Percentiles rank a stretch among this genome's conserved stretches.
Evolutionary conservation across 179 eudicot genomes (phyloP).

Genomic region (Sideroxylon spinosum): DNA sequence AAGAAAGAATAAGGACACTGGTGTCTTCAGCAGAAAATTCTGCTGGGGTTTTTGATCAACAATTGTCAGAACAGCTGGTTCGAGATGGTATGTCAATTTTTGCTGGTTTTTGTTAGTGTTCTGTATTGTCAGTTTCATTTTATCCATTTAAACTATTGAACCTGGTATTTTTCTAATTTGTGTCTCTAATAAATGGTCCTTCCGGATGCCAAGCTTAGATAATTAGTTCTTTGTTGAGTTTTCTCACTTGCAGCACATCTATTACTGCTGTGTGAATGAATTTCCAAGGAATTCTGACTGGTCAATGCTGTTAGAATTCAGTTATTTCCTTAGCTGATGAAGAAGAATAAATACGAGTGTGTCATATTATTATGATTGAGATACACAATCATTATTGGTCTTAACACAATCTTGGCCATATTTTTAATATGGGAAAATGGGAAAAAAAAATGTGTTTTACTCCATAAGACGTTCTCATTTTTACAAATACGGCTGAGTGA

Average conservation of each 20-base stretch:
- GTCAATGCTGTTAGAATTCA: constrained; percentile 2
- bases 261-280: not conserved
- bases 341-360: no score
- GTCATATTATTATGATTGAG: no score
- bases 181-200: not conserved
- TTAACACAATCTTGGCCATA: no score
- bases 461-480: no score
- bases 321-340: not conserved
- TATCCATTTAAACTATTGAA: not conserved
- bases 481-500: no score
- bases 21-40: constrained; percentile 33
- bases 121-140: not conserved
- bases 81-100: constrained; percentile 69
- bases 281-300: not conserved
- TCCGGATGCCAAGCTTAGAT: not conserved
- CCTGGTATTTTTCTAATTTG: not conserved
- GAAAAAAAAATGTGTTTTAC: no score
- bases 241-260: not conserved
- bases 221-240: not conserved
- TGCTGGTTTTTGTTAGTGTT: constrained; percentile 5
- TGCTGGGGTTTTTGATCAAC: constrained; percentile 51
- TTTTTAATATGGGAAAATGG: no score
- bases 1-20: constrained; percentile 53
- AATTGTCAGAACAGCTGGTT: constrained; percentile 73
- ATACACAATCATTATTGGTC: no score